phyloP scores from a whole-genome alignment of 1,284 basidiomycete species.

The Trichosporon asahii region DNA sequence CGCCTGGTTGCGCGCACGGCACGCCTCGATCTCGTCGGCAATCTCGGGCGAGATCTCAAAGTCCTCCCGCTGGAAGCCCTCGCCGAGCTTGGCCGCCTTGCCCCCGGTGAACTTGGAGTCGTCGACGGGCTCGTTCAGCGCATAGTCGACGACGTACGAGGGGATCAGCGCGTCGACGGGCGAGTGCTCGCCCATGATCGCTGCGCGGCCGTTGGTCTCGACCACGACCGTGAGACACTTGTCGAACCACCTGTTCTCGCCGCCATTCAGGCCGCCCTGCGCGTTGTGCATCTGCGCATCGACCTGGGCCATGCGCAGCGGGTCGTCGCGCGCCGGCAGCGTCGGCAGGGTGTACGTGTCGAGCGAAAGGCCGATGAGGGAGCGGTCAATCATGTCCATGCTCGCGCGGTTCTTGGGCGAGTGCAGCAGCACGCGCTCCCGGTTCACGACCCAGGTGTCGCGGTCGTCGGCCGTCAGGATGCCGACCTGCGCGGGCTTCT shows the following conservation, averaged over 20 bases:
- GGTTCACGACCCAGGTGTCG: conserved; percentile 78
- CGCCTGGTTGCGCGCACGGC: conserved; percentile 60
- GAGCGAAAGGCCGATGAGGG: conserved; percentile 68
- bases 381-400: conserved; percentile 65
- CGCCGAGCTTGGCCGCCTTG: conserved; percentile 21
- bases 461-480: conserved; percentile 75
- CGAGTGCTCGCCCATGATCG: conserved; percentile 88
- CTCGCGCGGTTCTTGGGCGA: conserved; percentile 63
- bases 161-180: conserved; percentile 89
- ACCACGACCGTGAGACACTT: conserved; percentile 80
- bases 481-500: conserved; percentile 63
- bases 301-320: conserved; percentile 57
- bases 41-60: conserved; percentile 71
- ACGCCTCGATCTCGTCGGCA: conserved; percentile 60
- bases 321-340: conserved; percentile 48
- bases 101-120: conserved; percentile 48
- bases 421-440: conserved; percentile 65
- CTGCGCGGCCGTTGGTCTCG: conserved; percentile 79
- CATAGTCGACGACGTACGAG: conserved; percentile 83
- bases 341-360: conserved; percentile 55
- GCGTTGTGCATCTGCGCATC: conserved; percentile 76
- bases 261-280: conserved; percentile 64
- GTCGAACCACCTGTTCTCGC: conserved; percentile 88
- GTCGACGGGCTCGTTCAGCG: conserved; percentile 64
- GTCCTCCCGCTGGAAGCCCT: conserved; percentile 66